Evolutionary conservation across 1,139 yeast species (phyloP).

Genomic region (Magnusiomyces sp.): DNA sequence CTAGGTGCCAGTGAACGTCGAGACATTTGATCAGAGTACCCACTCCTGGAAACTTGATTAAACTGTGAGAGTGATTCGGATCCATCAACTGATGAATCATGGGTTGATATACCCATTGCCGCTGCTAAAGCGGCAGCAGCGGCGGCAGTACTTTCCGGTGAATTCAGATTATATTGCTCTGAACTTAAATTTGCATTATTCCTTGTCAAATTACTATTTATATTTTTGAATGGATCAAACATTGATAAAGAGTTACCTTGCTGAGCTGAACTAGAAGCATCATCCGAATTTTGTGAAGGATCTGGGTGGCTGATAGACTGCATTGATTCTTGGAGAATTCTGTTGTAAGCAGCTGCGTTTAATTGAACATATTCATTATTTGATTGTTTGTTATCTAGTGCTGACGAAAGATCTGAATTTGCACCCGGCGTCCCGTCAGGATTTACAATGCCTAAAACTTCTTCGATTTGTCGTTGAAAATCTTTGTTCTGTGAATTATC

Average conservation of each 20-base stretch:
- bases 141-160: not conserved
- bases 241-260: no score
- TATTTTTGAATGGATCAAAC: no score
- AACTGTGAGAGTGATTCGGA: not conserved
- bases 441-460: conserved; percentile 1
- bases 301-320: no score
- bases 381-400: not conserved
- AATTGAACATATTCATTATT: not conserved
- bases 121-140: conserved; percentile 2
- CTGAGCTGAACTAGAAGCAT: no score
- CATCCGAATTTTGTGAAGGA: no score
- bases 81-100: conserved; percentile 1
- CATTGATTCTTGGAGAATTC: not conserved
- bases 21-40: no score
- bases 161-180: not conserved
- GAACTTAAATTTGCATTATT: no score
- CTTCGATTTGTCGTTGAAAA: conserved; percentile 5
- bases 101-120: not conserved
- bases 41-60: no score
- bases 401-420: not conserved
- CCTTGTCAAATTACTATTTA: no score
- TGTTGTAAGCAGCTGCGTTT: not conserved
- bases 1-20: no score
- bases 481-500: not conserved
- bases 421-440: not conserved